A percentile compares a stretch with the other conserved stretches of the same genome.
phyloP scores from a whole-genome alignment of 2,329 filamentous ascomycete genomes.

The Dactylellina haptotyla region DNA sequence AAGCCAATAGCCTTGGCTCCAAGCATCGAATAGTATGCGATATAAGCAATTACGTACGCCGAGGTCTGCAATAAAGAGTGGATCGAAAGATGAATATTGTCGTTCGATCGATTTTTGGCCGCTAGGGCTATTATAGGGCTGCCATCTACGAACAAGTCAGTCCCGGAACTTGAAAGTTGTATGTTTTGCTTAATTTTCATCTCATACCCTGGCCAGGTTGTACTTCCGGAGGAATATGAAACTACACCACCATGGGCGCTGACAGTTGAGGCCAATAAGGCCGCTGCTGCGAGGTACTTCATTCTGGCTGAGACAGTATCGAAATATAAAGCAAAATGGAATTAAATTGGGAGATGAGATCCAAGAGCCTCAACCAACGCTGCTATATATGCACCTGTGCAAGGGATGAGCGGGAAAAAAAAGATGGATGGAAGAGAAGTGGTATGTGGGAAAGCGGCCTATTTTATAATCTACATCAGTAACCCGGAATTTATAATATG shows the following conservation, averaged over 20 bases:
- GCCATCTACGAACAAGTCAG: slow-evolving; percentile 23
- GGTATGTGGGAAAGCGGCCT: slow-evolving; percentile 2
- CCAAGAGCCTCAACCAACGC: neutral
- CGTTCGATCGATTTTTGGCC: slow-evolving; percentile 43
- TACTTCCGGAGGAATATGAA: slow-evolving; percentile 30
- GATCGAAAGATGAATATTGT: slow-evolving; percentile 40
- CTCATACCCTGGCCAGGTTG: slow-evolving; percentile 36
- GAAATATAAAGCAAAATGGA: neutral
- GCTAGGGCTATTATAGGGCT: slow-evolving; percentile 33
- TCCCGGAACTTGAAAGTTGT: neutral
- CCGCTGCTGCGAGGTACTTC: slow-evolving; percentile 43
- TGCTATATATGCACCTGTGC: neutral
- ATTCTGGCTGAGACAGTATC: slow-evolving; percentile 12
- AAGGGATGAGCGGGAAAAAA: slow-evolving; percentile 5
- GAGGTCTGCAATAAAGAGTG: slow-evolving; percentile 33
- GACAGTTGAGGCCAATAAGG: slow-evolving; percentile 48
- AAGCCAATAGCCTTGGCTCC: no score
- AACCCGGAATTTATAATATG: slow-evolving; percentile 22
- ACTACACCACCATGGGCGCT: slow-evolving; percentile 47
- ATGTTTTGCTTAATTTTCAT: neutral
- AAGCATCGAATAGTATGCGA: neutral
- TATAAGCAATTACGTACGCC: slow-evolving; percentile 25
- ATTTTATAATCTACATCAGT: slow-evolving; percentile 33
- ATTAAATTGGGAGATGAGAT: neutral
- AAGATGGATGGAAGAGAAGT: slow-evolving; percentile 13